Base-by-base conservation (phyloP, 2,329 filamentous ascomycete genomes). In the Onygena corvina region DNA sequence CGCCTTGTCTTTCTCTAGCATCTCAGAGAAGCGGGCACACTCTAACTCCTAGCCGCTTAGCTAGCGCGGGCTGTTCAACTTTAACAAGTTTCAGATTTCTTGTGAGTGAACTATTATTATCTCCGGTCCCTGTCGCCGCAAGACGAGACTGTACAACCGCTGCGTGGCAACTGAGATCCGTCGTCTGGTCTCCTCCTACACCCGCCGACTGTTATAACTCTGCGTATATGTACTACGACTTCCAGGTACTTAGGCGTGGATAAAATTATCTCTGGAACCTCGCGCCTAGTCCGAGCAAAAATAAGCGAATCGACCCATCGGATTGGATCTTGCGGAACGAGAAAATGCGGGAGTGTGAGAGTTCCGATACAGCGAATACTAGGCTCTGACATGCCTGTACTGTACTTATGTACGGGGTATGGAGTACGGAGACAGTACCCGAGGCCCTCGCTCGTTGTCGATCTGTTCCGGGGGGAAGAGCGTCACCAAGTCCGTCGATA, bases 291-390 rank as follows among this genome's bases (percentile, higher is more conserved):
- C 21, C 35, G 8, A 40, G 18, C 35, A 40, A 23, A 21, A 40
- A 40, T 40, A 40, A 40, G 35, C 35, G 35, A 40, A 40, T 40
- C 16, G 35, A 40, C 35, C 35, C 35, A 11, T 40, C 4, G 35
- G 35, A 40, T 40, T 40, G 35, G 35, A 40, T 40, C 35, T 40
- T n/a, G 35, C 35, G 35, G 35, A 40, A 40, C 35, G 35, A 40
- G 35, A 21, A 21, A 21, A 40, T 18, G 35, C 35, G 35, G 35
- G 35, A 40, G 18, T 18, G 35, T 21, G 35, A 40, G 35, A 21
- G 35, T 12, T 40, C 35, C 35, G 35, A 23, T 40, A 40, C 35
- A 40, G 35, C 35, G 35, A 40, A 40, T 40, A 21, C n/a, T 40
- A 21, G 35, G 35, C 18, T 21, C 18, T 23, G 9, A 9, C 35